Evolutionary conservation across 1,284 basidiomycete species (phyloP).

Genomic region (Trametes polyzona): DNA sequence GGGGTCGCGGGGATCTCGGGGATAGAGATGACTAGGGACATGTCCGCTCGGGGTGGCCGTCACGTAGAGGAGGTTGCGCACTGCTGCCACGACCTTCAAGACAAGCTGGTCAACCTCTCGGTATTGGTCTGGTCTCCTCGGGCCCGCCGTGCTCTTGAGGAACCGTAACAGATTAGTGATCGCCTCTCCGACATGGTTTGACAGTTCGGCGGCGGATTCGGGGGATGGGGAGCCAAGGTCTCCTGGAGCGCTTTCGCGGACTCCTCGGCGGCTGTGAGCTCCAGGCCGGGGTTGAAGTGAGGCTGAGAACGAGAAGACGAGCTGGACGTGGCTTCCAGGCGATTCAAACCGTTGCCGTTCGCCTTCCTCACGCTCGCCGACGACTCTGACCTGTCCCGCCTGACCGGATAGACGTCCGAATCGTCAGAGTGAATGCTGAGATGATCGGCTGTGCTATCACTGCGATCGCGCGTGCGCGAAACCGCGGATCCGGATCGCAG

Average conservation of each 20-base stretch:
- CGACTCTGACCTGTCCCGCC: conserved; percentile 38
- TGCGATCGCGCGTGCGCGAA: conserved; percentile 32
- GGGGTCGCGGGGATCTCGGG: conserved; percentile 50
- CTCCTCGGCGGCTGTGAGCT: conserved; percentile 69
- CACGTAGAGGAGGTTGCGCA: conserved; percentile 76
- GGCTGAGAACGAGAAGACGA: conserved; percentile 13
- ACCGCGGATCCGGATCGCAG: conserved; percentile 33
- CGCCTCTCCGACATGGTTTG: conserved; percentile 57
- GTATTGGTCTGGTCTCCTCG: conserved; percentile 55
- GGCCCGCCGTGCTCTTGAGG: conserved; percentile 46
- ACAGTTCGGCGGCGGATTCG: conserved; percentile 61
- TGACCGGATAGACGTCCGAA: conserved; percentile 70
- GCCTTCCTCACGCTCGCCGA: conserved; percentile 21
- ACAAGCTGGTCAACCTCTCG: conserved; percentile 65
- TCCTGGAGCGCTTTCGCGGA: conserved; percentile 69
- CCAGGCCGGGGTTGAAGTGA: conserved; percentile 26
- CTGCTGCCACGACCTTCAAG: conserved; percentile 65
- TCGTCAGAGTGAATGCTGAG: conserved; percentile 78
- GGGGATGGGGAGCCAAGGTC: conserved; percentile 59
- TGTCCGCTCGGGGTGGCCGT: conserved; percentile 66
- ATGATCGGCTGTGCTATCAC: conserved; percentile 45
- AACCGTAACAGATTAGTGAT: conserved; percentile 69
- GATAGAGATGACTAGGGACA: conserved; percentile 60
- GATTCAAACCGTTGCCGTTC: conserved; percentile 20
- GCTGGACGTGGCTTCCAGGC: conserved; percentile 13